A percentile compares a stretch with the other conserved stretches of the same genome.
Conservation (phyloP, 2,329 filamentous ascomycete genomes). For the Nothomitra cinnamomea region DNA sequence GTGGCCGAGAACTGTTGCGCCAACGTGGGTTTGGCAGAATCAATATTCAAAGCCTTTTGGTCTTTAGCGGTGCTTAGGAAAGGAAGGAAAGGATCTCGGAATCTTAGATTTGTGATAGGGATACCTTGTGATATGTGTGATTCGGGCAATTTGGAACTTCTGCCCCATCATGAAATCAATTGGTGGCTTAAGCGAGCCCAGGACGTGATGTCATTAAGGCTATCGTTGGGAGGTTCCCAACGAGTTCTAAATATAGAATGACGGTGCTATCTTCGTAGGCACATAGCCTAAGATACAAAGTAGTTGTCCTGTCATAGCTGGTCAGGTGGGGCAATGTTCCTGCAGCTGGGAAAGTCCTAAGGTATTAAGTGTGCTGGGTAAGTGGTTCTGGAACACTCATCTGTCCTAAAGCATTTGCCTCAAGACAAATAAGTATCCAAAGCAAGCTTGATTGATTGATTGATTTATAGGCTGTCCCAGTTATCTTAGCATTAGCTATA, state of each 20-base stretch:
- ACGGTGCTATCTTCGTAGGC: background rate
- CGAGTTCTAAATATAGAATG: background rate
- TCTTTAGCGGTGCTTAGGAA: conserved; percentile 28
- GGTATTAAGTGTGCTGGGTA: background rate
- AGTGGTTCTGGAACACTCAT: background rate
- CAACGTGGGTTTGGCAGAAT: conserved; percentile 32
- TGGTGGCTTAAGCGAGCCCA: background rate
- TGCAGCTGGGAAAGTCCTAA: background rate
- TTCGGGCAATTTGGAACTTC: background rate
- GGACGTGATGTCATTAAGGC: background rate
- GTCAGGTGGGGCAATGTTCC: background rate
- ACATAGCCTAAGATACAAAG: background rate
- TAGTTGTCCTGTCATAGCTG: background rate
- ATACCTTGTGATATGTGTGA: conserved; percentile 1
- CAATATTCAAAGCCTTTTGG: conserved; percentile 34
- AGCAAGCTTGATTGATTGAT: too few species aligned
- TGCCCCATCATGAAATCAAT: background rate
- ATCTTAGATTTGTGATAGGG: conserved; percentile 8
- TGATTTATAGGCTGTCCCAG: too few species aligned
- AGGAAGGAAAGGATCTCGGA: conserved; percentile 8
- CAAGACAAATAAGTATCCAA: background rate
- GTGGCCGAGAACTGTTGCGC: conserved; percentile 31
- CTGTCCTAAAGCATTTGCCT: background rate
- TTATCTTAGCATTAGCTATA: too few species aligned
- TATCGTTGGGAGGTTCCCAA: background rate